phyloP scores from a whole-genome alignment of 2,329 filamentous ascomycete species.

The Fusarium annulatum region DNA sequence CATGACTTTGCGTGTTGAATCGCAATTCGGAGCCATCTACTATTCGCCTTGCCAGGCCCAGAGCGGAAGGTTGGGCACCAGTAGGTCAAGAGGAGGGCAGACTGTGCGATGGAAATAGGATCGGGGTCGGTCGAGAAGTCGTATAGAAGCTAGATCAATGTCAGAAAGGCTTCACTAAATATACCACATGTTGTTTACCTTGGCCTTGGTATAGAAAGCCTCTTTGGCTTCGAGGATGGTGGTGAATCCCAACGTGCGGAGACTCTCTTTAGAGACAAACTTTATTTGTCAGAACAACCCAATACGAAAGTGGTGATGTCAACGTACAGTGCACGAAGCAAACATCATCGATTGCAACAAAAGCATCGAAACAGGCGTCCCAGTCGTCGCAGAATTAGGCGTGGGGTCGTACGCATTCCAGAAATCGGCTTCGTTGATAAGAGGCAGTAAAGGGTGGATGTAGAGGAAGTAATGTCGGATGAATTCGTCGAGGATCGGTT shows the following conservation, averaged over 20 bases:
- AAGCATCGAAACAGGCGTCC: constrained; percentile 27
- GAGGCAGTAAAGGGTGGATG: constrained; percentile 31
- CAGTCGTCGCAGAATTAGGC: not conserved
- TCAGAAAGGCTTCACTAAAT: not conserved
- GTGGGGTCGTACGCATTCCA: constrained; percentile 27
- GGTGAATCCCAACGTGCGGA: constrained; percentile 28
- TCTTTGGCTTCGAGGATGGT: constrained; percentile 32
- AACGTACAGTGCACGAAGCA: constrained; percentile 35
- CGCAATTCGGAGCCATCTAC: constrained; percentile 29
- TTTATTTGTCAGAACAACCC: not conserved
- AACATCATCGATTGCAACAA: constrained; percentile 37
- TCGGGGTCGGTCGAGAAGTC: constrained; percentile 35
- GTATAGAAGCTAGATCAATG: constrained; percentile 18
- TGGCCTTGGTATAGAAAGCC: constrained; percentile 37
- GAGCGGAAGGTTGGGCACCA: constrained; percentile 36
- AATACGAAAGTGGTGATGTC: too few species aligned
- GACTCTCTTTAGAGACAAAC: constrained; percentile 29
- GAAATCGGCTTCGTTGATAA: constrained; percentile 34
- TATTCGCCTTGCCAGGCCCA: constrained; percentile 26
- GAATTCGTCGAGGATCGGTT: constrained; percentile 36
- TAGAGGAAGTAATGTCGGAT: constrained; percentile 36
- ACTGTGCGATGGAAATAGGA: constrained; percentile 32
- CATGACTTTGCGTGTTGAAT: constrained; percentile 28
- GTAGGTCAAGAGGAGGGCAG: constrained; percentile 29
- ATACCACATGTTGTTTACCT: not conserved